Evolutionary conservation across 1,284 basidiomycete species (phyloP).

Genomic region (Fistulinella cinereoalba): DNA sequence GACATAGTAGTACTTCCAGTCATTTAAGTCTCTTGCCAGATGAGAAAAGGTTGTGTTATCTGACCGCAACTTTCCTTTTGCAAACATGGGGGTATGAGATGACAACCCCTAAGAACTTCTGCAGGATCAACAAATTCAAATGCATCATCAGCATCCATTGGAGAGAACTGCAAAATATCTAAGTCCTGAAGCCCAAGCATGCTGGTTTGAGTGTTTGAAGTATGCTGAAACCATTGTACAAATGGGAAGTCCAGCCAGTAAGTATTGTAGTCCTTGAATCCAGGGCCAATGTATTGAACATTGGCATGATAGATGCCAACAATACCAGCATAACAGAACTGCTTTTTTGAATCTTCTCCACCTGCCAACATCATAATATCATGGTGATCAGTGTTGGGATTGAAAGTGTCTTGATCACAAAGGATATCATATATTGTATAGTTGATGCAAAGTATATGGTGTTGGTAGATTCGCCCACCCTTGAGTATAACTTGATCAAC

Average conservation of each 20-base stretch:
- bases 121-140: conserved; percentile 17
- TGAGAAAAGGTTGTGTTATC: neutral
- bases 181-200: too few species aligned
- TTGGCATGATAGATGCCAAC: conserved; percentile 12
- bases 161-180: neutral
- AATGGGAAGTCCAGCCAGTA: conserved; percentile 2
- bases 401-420: conserved; percentile 14
- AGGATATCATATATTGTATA: conserved; percentile 7
- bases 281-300: conserved; percentile 1
- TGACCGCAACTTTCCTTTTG: neutral
- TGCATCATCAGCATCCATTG: neutral
- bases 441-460: conserved; percentile 1
- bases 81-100: conserved; percentile 15
- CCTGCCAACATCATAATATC: conserved; percentile 11
- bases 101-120: conserved; percentile 7
- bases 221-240: neutral
- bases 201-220: neutral
- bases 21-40: neutral
- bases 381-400: conserved; percentile 4
- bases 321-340: conserved; percentile 1
- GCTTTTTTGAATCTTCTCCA: neutral
- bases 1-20: neutral
- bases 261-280: conserved; percentile 1
- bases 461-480: conserved; percentile 4
- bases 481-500: conserved; percentile 1